Evolutionary conservation across 306 rosid species (phyloP), one percentile per base, ranked within the genome.

Genomic region (Rosa persica): DNA sequence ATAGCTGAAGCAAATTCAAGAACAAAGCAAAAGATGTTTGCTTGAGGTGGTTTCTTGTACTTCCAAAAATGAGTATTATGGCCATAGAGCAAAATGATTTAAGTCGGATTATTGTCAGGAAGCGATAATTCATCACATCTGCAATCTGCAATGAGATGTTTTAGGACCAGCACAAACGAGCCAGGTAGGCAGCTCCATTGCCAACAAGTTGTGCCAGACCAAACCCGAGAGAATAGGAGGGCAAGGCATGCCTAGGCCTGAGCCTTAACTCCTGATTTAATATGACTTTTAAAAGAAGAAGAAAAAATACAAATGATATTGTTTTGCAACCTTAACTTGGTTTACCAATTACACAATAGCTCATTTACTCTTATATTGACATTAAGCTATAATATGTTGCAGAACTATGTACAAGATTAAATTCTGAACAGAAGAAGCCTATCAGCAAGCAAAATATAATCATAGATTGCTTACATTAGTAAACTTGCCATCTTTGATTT

Each of bases 401-500:
- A 30, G 8, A 25, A 25, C 38, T 60, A 25, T 12, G 19, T 11
- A 60, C 4, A 5, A 25, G 39, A 60, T 60, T 23, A 23, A 23
- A 30, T 4, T 34, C 4, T 13, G 22, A 13, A 30, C 22, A 13
- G 13, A 64, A 64, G 43, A 15, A 64, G 22, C 42, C 22, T 64
- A 34, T 34, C 39, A 5, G 12, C 58, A 77, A 73, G 43, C 2
- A 27, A 7, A 25, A 12, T 23, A 2, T 42, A 43, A 52, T 15
- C 69, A 66, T 19, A 23, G 17, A 12, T 47, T 68, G 78, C 90
- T 87, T 85, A 94, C 98, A 62, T 92, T 89, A 82, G 84, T 80
- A 81, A 94, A 78, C 79, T 89, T 87, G 64, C 95, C 97, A 81
- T 72, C 85, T 81, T 38, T 86, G 79, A 91, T 83, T 88, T 82